These are phyloP conservation scores for Oryza glaberrima DNA, from an alignment of 176 grass and related monocot genomes.

Conservation along the genomic window DNA sequence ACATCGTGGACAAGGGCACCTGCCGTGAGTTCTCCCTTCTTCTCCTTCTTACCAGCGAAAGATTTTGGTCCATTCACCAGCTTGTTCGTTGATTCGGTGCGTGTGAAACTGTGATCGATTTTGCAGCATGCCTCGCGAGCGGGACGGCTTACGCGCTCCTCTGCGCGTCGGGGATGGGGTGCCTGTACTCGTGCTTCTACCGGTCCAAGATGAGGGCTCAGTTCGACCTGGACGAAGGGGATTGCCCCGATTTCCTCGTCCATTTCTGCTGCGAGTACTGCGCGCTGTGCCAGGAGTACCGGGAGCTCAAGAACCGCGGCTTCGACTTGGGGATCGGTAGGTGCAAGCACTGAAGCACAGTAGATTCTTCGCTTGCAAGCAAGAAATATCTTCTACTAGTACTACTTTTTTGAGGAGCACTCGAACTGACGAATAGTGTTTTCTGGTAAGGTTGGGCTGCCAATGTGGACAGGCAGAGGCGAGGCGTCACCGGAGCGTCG, in stretches of 20 bases:
- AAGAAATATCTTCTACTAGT: neutral
- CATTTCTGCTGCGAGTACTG: constrained; percentile 88
- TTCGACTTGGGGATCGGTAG: constrained; percentile 93
- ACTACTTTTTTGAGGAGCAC: neutral
- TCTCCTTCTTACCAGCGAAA: neutral
- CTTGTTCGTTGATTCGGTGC: neutral
- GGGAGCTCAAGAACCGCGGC: constrained; percentile 84
- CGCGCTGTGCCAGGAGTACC: constrained; percentile 84
- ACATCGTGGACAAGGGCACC: constrained; percentile 78
- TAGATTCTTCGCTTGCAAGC: neutral
- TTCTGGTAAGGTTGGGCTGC: constrained; percentile 64
- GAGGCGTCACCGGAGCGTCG: constrained; percentile 44
- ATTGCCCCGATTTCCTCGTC: constrained; percentile 76
- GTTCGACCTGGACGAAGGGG: constrained; percentile 73
- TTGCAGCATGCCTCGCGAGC: constrained; percentile 64
- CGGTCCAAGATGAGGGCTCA: constrained; percentile 71
- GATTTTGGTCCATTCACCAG: neutral
- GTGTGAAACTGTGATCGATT: neutral
- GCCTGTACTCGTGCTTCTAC: constrained; percentile 90
- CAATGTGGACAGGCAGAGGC: constrained; percentile 75
- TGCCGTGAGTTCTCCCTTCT: constrained; percentile 61
- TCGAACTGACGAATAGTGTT: constrained; percentile 1
- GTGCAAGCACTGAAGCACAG: constrained; percentile 2
- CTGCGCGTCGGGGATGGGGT: constrained; percentile 57
- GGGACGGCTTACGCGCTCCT: constrained; percentile 56